Evolutionary conservation across 1,284 basidiomycete genomes (phyloP), one percentile per base, ranked within the genome.

Genomic region (Pseudozyma sp.): DNA sequence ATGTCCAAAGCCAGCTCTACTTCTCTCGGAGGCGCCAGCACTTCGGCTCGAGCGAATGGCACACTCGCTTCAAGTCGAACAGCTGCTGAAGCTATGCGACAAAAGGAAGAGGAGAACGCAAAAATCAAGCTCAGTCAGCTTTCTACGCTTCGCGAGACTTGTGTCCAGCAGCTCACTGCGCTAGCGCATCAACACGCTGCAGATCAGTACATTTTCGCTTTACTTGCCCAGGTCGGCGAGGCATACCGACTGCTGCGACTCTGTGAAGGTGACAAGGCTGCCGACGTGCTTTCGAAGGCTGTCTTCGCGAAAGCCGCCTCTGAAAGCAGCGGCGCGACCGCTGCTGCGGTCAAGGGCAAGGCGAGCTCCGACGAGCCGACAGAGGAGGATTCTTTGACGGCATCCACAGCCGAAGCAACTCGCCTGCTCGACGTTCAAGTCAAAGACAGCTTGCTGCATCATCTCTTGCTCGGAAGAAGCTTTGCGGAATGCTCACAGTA

Each of bases 401-500:
- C 45, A 6, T 2, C 25, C 8, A 31, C 38, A 1, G 34, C 31
- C 31, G 65, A 67, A 31, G 14, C 48, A 3, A 49, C 38, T 11
- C 54, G 56, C 7, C 14, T 44, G 14, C 51, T 77, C 48, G 64
- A 69, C 16, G 42, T 52, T 11, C 57, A 59, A 16, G 25, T 70
- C 39, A 69, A 64, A 35, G 66, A 79, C 60, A 77, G 65, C 40
- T 43, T 78, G 1, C 31, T 70, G 9, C 63, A 81, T 21, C 73
- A 80, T 25, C 70, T 74, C 36, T 59, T 84, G 25, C 53, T 83
- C 0, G 83, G 70, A 13, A 66, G 82, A 19, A 74, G 70, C 18
- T 70, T 76, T 55, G 76, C 82, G 59, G 81, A 84, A 40, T 57
- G 74, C 62, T 71, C 75, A 19, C 70, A 74, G 47, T 84, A 83